These are phyloP conservation scores for Eimeria sp. DNA, from an alignment of 169 alveolate species.

Conservation along the genomic window DNA sequence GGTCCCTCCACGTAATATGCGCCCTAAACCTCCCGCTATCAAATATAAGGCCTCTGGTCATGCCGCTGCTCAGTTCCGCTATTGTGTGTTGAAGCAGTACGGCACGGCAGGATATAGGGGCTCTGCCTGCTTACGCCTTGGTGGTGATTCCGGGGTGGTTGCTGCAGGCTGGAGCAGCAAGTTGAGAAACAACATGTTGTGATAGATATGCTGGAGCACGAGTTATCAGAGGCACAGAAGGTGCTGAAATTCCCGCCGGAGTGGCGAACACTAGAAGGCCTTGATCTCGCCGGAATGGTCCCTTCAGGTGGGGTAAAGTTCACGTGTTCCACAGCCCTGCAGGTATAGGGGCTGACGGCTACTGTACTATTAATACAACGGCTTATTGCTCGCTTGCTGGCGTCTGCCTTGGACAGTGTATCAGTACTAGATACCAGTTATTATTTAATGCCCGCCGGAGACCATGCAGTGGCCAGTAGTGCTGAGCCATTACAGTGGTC, in stretches of 20 bases:
- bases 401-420: background rate
- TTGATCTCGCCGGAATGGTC: slow-evolving; percentile 77
- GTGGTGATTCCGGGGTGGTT: slow-evolving; percentile 4
- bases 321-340: background rate
- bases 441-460: background rate
- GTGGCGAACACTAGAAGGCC: slow-evolving; percentile 85
- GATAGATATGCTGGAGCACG: slow-evolving; percentile 87
- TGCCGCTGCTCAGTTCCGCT: background rate
- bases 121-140: background rate
- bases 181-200: slow-evolving; percentile 86
- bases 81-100: background rate
- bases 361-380: background rate
- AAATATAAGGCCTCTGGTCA: too few species aligned
- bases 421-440: background rate
- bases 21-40: background rate
- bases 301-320: slow-evolving; percentile 48
- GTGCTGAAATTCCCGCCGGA: slow-evolving; percentile 87
- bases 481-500: background rate
- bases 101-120: background rate
- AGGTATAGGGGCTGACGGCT: background rate
- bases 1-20: background rate
- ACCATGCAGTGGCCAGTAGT: background rate
- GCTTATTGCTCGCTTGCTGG: background rate
- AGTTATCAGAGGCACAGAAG: slow-evolving; percentile 83
- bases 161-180: slow-evolving; percentile 84